Percentiles rank a stretch among this genome's conserved stretches.
phyloP scores from a whole-genome alignment of 441 rosid genomes.

The Omphalea diandra region DNA sequence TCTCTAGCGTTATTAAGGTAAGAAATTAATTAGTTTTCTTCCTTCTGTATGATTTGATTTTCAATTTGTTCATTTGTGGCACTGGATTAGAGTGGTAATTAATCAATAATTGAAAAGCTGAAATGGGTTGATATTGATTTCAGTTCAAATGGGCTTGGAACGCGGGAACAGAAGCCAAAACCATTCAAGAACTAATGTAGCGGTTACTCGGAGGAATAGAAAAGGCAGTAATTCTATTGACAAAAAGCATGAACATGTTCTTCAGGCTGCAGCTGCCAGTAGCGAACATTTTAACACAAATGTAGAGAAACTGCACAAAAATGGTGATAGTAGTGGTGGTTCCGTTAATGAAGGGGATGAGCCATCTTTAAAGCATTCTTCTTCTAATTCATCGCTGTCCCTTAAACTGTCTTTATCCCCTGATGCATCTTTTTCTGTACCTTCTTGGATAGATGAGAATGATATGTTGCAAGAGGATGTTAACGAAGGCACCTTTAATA shows the following conservation, averaged over 20 bases:
- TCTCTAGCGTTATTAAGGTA: conserved; percentile 1
- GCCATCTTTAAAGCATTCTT: background rate
- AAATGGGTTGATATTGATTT: background rate
- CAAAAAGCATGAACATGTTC: background rate
- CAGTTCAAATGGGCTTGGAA: conserved; percentile 39
- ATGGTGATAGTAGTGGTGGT: too few relatives aligned
- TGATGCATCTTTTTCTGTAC: background rate
- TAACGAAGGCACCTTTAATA: background rate
- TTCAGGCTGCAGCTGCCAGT: too few relatives aligned
- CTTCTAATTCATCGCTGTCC: background rate
- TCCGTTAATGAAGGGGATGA: background rate
- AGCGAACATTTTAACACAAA: background rate
- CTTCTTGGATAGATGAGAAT: background rate
- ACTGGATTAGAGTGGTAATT: background rate
- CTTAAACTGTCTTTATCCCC: background rate
- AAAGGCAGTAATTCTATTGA: background rate
- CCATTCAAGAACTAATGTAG: conserved; percentile 16
- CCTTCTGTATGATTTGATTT: background rate
- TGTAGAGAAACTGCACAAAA: background rate
- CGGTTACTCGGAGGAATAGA: conserved; percentile 15
- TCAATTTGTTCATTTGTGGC: background rate
- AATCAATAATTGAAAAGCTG: background rate
- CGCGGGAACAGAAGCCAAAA: conserved; percentile 16
- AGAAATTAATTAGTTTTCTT: background rate
- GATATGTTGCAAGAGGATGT: background rate